Evolutionary conservation across 129 eudicot species (phyloP).

Genomic region (Flaveria sonorensis): DNA sequence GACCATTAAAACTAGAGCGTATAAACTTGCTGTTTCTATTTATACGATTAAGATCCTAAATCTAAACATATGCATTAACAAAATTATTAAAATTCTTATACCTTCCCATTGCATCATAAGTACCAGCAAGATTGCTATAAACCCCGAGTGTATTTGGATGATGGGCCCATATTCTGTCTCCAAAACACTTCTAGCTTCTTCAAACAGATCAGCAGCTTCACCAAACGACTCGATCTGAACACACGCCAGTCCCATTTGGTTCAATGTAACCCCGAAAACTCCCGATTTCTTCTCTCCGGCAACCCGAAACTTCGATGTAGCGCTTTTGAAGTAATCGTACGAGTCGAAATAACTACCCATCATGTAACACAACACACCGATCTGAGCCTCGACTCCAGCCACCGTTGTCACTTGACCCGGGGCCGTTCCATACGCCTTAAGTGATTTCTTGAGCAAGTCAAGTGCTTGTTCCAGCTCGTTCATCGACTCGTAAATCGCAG

Average conservation of each 20-base stretch:
- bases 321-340: conserved; percentile 47
- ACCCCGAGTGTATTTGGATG: conserved; percentile 82
- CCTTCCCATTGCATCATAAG: conserved; percentile 97
- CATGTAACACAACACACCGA: conserved; percentile 73
- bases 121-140: conserved; percentile 88
- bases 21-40: neutral
- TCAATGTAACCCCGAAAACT: conserved; percentile 64
- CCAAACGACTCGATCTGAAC: conserved; percentile 56
- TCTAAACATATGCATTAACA: neutral
- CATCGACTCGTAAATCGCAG: conserved; percentile 81
- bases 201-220: conserved; percentile 77
- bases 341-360: conserved; percentile 58
- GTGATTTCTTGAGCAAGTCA: conserved; percentile 60
- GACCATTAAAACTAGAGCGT: neutral
- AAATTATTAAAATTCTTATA: conserved; percentile 12
- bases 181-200: conserved; percentile 72
- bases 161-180: conserved; percentile 73
- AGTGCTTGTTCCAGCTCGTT: conserved; percentile 61
- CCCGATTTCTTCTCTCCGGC: conserved; percentile 66
- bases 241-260: conserved; percentile 82
- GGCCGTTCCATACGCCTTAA: conserved; percentile 49
- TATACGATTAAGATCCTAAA: neutral
- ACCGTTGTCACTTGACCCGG: conserved; percentile 57
- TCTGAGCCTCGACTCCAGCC: conserved; percentile 88
- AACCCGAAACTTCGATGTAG: conserved; percentile 54